Conservation (phyloP, 225 moss, liverwort and hornwort genomes). For the Straminergon stramineum region DNA sequence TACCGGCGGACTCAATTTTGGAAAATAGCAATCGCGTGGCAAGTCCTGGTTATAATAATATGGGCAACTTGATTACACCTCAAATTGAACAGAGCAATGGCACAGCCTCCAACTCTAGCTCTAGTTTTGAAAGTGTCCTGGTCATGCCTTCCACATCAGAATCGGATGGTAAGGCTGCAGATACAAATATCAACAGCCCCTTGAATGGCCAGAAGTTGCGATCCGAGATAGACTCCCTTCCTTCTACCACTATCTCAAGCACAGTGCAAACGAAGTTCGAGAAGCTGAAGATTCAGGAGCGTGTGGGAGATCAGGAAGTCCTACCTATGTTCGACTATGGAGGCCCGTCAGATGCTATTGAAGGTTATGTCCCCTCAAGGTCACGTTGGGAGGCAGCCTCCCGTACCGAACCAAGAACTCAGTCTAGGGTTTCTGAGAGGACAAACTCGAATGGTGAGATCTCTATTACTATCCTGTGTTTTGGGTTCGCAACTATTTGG, state of each 20-base stretch:
- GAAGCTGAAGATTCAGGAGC: constrained; percentile 33
- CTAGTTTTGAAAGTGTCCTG: neutral
- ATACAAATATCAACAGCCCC: neutral
- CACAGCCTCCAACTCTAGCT: neutral
- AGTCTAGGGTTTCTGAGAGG: neutral
- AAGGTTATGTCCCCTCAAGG: constrained; percentile 69
- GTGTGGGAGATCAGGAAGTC: constrained; percentile 12
- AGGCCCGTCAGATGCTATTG: constrained; percentile 68
- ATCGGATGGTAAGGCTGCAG: neutral
- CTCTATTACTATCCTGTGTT: neutral
- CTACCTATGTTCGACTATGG: constrained; percentile 48
- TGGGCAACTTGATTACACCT: neutral
- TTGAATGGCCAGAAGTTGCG: neutral
- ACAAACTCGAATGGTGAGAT: constrained; percentile 11
- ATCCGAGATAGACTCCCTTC: neutral
- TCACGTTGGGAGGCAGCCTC: constrained; percentile 21
- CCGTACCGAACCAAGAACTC: neutral
- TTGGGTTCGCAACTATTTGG: neutral
- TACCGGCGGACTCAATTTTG: neutral
- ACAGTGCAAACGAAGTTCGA: constrained; percentile 5
- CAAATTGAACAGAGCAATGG: neutral
- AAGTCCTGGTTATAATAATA: neutral
- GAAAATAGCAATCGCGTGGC: neutral
- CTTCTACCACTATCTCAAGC: neutral
- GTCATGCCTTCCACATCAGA: neutral